These are phyloP conservation scores for Closterium sp. DNA, from an alignment of 139 green algal species.

Conservation along the genomic window DNA sequence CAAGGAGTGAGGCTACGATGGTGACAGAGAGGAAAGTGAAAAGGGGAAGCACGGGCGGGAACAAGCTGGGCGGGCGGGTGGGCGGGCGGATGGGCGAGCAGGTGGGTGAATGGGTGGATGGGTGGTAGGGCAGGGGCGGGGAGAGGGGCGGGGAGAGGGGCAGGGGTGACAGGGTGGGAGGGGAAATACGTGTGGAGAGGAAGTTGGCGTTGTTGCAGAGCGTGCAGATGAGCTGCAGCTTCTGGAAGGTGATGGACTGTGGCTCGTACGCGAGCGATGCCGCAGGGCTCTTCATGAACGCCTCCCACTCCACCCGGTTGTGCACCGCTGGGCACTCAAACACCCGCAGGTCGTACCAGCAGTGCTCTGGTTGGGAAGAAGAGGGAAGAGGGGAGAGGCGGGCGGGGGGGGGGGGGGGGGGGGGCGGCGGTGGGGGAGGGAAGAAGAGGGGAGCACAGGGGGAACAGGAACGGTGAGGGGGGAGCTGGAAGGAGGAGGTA, in stretches of 20 bases:
- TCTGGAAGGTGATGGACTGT: constrained; percentile 56
- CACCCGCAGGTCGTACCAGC: constrained; percentile 61
- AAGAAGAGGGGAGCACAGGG: too few relatives aligned
- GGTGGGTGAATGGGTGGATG: too few relatives aligned
- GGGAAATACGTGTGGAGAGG: neutral
- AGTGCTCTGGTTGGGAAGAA: constrained; percentile 46
- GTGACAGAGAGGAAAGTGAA: too few relatives aligned
- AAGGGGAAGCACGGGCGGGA: too few relatives aligned
- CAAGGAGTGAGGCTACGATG: too few relatives aligned
- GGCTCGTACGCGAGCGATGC: constrained; percentile 48
- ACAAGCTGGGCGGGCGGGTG: too few relatives aligned
- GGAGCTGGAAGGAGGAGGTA: too few relatives aligned
- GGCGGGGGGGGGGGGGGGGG: neutral
- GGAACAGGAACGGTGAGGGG: too few relatives aligned
- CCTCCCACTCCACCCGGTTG: constrained; percentile 62
- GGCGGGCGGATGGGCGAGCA: too few relatives aligned
- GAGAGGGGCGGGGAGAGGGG: too few relatives aligned
- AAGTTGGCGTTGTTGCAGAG: constrained; percentile 71
- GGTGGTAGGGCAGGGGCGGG: too few relatives aligned
- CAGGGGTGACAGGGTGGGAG: too few relatives aligned
- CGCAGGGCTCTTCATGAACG: constrained; percentile 42
- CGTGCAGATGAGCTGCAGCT: constrained; percentile 63
- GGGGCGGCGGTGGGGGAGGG: neutral
- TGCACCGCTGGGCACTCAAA: constrained; percentile 55
- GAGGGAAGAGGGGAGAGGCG: neutral